These are phyloP conservation scores for Pseudopyricularia javanii DNA, from an alignment of 2,329 filamentous ascomycete species.

Conservation along the genomic window DNA sequence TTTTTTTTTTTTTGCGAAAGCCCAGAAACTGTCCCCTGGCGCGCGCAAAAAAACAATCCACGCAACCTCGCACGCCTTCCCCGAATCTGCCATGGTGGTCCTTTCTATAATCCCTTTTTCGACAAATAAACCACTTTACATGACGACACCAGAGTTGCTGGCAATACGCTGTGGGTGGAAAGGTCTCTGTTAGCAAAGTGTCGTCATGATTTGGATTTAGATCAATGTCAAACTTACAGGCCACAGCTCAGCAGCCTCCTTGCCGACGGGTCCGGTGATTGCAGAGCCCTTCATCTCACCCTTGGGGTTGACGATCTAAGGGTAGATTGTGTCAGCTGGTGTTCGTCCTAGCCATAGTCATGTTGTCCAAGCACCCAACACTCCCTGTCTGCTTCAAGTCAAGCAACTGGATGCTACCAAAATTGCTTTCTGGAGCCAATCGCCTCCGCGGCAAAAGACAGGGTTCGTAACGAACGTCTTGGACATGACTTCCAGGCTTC, in stretches of 20 bases:
- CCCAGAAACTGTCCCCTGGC: neutral
- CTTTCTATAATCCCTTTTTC: slow-evolving; percentile 2
- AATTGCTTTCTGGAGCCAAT: no score
- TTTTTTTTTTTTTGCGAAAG: neutral
- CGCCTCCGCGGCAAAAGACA: no score
- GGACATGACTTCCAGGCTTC: no score
- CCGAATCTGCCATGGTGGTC: neutral
- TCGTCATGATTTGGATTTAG: neutral
- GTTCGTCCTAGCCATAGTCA: neutral
- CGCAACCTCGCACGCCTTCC: slow-evolving; percentile 1
- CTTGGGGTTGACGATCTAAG: slow-evolving; percentile 98
- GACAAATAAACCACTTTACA: slow-evolving; percentile 53
- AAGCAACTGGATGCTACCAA: no score
- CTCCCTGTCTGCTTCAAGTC: neutral
- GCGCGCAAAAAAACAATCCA: slow-evolving; percentile 1
- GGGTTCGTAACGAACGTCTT: no score
- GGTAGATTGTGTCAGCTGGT: neutral
- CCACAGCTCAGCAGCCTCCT: slow-evolving; percentile 99
- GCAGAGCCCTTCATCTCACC: slow-evolving; percentile 99
- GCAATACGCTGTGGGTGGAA: slow-evolving; percentile 69
- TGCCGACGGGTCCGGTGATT: slow-evolving; percentile 97
- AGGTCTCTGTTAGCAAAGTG: neutral
- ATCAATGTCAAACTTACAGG: slow-evolving; percentile 51
- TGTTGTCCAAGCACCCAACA: neutral
- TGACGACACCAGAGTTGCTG: slow-evolving; percentile 99